These are phyloP conservation scores for Cyclotella sp. DNA, from an alignment of 108 stramenopile genomes.

Conservation along the genomic window DNA sequence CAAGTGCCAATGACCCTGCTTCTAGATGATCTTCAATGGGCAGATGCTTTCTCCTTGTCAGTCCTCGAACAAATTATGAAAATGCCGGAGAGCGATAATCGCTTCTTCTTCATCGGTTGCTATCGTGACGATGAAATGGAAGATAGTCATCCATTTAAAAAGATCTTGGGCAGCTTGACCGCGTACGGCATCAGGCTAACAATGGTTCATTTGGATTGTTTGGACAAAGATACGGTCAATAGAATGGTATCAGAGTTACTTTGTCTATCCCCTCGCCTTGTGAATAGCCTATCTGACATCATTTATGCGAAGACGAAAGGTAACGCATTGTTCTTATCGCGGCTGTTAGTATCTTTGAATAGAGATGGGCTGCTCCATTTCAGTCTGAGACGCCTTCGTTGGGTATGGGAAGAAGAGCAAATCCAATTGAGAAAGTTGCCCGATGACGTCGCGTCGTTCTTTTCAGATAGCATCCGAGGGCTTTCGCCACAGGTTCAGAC, in stretches of 20 bases:
- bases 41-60: slow-evolving; percentile 5
- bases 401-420: slow-evolving; percentile 22
- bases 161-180: not conserved
- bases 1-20: slow-evolving; percentile 16
- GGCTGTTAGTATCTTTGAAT: too few species aligned
- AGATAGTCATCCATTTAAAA: slow-evolving; percentile 1
- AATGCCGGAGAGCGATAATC: not conserved
- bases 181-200: not conserved
- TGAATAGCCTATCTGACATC: slow-evolving; percentile 10
- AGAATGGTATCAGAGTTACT: slow-evolving; percentile 24
- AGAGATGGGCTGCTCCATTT: slow-evolving; percentile 11
- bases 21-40: slow-evolving; percentile 36
- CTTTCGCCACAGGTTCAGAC: slow-evolving; percentile 8
- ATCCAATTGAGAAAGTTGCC: slow-evolving; percentile 15
- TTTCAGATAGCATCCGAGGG: slow-evolving; percentile 3
- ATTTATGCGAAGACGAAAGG: slow-evolving; percentile 33
- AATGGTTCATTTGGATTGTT: slow-evolving; percentile 1
- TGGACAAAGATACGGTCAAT: slow-evolving; percentile 23
- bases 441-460: slow-evolving; percentile 15
- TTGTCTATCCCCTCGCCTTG: slow-evolving; percentile 22
- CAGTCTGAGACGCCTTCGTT: slow-evolving; percentile 7
- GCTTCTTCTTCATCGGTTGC: slow-evolving; percentile 9
- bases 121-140: slow-evolving; percentile 20
- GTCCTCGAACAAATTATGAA: slow-evolving; percentile 19
- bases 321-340: slow-evolving; percentile 20